Conservation (phyloP, 2,329 filamentous ascomycete genomes). For the Cordyceps sp. region DNA sequence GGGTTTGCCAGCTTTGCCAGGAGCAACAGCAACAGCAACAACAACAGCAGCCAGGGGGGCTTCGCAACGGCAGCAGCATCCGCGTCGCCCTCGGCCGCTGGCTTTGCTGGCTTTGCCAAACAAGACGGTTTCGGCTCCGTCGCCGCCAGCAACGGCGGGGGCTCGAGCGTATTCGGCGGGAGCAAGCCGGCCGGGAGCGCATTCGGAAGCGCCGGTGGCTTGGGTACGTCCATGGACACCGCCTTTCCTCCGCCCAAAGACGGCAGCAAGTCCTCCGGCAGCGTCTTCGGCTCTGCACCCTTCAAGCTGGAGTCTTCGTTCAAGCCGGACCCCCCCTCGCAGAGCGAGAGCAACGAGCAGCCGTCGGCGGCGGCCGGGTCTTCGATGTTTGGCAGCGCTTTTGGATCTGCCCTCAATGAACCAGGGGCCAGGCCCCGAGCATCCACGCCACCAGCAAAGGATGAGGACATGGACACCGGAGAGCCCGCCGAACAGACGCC, state of each 20-base stretch:
- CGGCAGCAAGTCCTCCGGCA: constrained; percentile 13
- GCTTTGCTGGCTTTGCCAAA: constrained; percentile 36
- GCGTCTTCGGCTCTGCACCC: constrained; percentile 30
- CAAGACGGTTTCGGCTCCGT: constrained; percentile 39
- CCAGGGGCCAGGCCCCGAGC: constrained; percentile 16
- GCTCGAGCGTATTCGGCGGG: constrained; percentile 19
- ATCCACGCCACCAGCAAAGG: constrained; percentile 21
- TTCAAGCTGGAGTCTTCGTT: constrained; percentile 57
- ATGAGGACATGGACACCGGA: constrained; percentile 34
- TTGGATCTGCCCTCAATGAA: constrained; percentile 40
- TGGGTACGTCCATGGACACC: constrained; percentile 8
- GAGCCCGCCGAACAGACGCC: constrained; percentile 17
- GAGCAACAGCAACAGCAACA: constrained; percentile 15
- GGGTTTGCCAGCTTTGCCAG: constrained; percentile 26
- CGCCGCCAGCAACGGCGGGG: constrained; percentile 16
- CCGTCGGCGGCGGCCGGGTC: constrained; percentile 22
- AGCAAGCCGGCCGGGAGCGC: constrained; percentile 18
- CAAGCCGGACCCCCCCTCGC: constrained; percentile 42
- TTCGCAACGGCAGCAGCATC: constrained; percentile 17
- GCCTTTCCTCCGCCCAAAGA: constrained; percentile 12
- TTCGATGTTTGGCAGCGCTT: constrained; percentile 42
- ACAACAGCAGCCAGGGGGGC: constrained; percentile 13
- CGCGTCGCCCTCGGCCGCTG: constrained; percentile 19
- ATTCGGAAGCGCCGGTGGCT: constrained; percentile 10
- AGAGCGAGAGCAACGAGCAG: constrained; percentile 41